phyloP scores from a whole-genome alignment of 768 basidiomycete species.

The Kwoniella botswanensis region DNA sequence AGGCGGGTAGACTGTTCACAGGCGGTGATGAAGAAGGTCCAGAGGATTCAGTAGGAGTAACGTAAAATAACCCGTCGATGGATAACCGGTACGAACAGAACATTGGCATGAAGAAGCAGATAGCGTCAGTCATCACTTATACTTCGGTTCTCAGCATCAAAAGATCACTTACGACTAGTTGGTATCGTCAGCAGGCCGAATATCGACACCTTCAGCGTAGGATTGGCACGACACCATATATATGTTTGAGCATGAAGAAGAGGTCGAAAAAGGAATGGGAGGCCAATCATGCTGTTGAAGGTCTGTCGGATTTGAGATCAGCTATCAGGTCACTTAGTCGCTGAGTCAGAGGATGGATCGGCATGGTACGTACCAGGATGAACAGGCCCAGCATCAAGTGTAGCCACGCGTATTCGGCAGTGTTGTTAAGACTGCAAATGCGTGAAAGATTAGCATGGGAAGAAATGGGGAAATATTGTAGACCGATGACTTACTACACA shows the following conservation, averaged over 20 bases:
- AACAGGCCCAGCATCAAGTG: conserved; percentile 48
- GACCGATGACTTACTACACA: conserved; percentile 41
- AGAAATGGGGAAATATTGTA: not conserved
- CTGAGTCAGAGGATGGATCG: not conserved
- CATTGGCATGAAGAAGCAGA: not conserved
- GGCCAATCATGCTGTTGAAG: conserved; percentile 45
- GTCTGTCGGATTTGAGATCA: conserved; percentile 27
- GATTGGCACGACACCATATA: conserved; percentile 55
- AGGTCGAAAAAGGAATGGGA: conserved; percentile 56
- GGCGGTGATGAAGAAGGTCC: not conserved
- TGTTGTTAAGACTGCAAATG: conserved; percentile 36
- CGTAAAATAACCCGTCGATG: not conserved
- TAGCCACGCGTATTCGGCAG: conserved; percentile 55
- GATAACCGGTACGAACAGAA: not conserved
- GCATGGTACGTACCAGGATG: conserved; percentile 41
- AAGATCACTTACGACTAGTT: conserved; percentile 47
- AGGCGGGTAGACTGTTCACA: conserved; percentile 49
- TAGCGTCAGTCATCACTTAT: not conserved
- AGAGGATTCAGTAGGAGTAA: not conserved
- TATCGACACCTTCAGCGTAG: conserved; percentile 54
- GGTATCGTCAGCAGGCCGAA: conserved; percentile 57
- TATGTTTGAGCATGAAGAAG: conserved; percentile 57
- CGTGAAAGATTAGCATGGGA: not conserved
- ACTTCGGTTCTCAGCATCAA: not conserved
- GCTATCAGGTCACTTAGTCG: not conserved